These are phyloP conservation scores for Flaveria floridana DNA, from an alignment of 140 eudicot genomes.

Conservation along the genomic window DNA sequence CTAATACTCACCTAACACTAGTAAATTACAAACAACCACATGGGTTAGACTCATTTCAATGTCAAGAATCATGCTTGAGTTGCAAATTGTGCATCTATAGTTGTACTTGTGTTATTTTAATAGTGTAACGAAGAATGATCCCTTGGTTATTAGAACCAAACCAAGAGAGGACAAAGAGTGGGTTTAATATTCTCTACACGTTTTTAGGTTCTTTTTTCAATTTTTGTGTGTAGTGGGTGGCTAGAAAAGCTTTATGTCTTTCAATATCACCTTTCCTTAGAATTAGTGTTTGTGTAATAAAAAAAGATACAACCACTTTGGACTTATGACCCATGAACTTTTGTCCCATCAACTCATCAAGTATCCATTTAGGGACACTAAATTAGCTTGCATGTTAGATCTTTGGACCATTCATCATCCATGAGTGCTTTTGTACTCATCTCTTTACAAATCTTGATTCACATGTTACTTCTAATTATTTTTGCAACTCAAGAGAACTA, in stretches of 20 bases:
- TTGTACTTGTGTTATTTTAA: conserved; percentile 23
- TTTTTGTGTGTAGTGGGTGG: conserved; percentile 39
- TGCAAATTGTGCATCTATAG: conserved; percentile 34
- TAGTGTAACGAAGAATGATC: conserved; percentile 29
- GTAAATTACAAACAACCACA: conserved; percentile 48
- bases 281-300: conserved; percentile 42
- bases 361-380: conserved; percentile 23
- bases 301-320: conserved; percentile 44
- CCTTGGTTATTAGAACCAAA: conserved; percentile 25
- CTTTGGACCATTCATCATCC: conserved; percentile 34
- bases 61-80: conserved; percentile 28
- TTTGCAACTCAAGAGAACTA: background rate
- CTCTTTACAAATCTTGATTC: conserved; percentile 19
- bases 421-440: conserved; percentile 34
- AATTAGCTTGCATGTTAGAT: conserved; percentile 27
- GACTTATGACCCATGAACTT: conserved; percentile 43
- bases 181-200: conserved; percentile 35
- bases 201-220: conserved; percentile 4
- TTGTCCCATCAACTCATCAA: conserved; percentile 37
- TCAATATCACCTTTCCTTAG: conserved; percentile 40
- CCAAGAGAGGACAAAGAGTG: conserved; percentile 32
- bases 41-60: conserved; percentile 35
- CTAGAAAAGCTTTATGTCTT: conserved; percentile 44
- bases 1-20: conserved; percentile 72
- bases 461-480: conserved; percentile 14